phyloP scores from a whole-genome alignment of 805 yeast species.

The Ogataea methanolica region DNA sequence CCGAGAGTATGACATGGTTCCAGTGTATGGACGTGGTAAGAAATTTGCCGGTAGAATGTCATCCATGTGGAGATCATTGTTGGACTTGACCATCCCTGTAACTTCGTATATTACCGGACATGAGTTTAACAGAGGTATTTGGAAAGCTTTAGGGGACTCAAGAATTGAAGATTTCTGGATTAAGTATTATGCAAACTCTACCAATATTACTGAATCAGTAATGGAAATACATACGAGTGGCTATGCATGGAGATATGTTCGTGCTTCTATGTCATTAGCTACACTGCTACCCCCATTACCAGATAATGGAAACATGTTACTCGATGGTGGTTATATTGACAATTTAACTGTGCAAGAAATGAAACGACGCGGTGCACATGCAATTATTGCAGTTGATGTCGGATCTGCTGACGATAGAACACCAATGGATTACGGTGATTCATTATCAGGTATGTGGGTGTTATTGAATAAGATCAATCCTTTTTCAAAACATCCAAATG shows the following conservation, averaged over 20 bases:
- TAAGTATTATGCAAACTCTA: conserved; percentile 81
- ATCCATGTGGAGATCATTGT: conserved; percentile 76
- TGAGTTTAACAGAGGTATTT: conserved; percentile 94
- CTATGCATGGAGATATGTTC: conserved; percentile 89
- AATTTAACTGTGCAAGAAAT: conserved; percentile 89
- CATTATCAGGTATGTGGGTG: conserved; percentile 91
- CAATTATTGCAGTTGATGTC: conserved; percentile 90
- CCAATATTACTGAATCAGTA: conserved; percentile 89
- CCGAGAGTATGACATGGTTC: conserved; percentile 83
- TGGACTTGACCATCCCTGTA: conserved; percentile 88
- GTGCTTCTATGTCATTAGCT: conserved; percentile 96
- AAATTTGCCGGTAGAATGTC: conserved; percentile 78
- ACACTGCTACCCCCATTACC: conserved; percentile 88
- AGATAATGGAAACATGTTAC: conserved; percentile 84
- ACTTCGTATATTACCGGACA: conserved; percentile 96
- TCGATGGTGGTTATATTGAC: conserved; percentile 96
- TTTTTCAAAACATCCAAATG: conserved; percentile 78
- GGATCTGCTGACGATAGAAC: conserved; percentile 92
- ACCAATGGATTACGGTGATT: conserved; percentile 87
- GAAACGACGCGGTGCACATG: conserved; percentile 83
- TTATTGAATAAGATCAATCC: conserved; percentile 84
- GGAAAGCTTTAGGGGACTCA: conserved; percentile 90
- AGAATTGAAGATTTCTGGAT: conserved; percentile 97
- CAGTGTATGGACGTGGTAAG: conserved; percentile 86
- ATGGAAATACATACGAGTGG: conserved; percentile 95